Conservation (phyloP, 371 early-diverging fungal genomes). For the Quaeritorhiza haematococci region DNA sequence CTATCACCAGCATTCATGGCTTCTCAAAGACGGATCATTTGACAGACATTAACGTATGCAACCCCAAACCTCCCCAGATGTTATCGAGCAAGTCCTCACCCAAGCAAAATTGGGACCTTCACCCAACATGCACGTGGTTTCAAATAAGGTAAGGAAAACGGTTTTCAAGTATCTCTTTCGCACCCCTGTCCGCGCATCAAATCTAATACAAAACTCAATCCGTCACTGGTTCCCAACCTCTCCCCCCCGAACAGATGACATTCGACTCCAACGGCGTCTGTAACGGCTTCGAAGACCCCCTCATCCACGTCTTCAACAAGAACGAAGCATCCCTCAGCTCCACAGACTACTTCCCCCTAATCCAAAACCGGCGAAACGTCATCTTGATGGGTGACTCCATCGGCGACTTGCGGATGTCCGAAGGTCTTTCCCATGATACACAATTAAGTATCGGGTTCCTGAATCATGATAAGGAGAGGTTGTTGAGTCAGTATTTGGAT, state of each 20-base stretch:
- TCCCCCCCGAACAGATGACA: conserved; percentile 58
- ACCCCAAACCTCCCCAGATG: no score
- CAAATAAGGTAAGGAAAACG: no score
- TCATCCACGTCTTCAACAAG: conserved; percentile 77
- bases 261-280: conserved; percentile 53
- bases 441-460: conserved; percentile 66
- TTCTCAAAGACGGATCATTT: no score
- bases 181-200: no score
- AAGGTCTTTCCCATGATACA: conserved; percentile 51
- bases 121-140: conserved; percentile 67
- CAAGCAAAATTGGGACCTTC: conserved; percentile 30
- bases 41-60: no score
- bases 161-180: no score
- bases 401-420: conserved; percentile 70
- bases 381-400: conserved; percentile 70
- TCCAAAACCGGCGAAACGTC: background rate
- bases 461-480: conserved; percentile 56
- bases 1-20: no score
- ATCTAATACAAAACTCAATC: no score
- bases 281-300: conserved; percentile 55
- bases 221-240: no score
- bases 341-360: background rate
- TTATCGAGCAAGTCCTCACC: conserved; percentile 56
- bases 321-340: conserved; percentile 52
- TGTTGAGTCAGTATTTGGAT: conserved; percentile 45